A percentile compares a stretch with the other conserved stretches of the same genome.
phyloP scores from a whole-genome alignment of 1,284 basidiomycete species.

The Schizophyllum amplum region DNA sequence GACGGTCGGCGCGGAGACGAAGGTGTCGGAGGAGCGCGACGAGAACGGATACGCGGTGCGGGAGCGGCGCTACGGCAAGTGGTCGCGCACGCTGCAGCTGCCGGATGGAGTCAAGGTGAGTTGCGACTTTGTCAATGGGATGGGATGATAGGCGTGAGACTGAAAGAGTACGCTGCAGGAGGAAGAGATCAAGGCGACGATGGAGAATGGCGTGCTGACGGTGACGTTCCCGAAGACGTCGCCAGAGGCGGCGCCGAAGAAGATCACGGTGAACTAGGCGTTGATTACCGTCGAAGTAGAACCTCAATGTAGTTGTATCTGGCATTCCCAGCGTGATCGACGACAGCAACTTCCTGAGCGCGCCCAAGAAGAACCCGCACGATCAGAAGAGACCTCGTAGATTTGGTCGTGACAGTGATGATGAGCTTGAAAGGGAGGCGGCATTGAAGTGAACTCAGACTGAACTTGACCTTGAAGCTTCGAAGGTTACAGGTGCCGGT shows the following conservation, averaged over 20 bases:
- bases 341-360: no score
- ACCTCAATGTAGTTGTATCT: no score
- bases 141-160: not conserved
- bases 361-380: no score
- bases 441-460: no score
- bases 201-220: slow-evolving; percentile 14
- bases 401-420: no score
- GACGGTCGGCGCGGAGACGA: slow-evolving; percentile 36
- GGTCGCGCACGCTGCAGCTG: slow-evolving; percentile 36
- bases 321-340: no score
- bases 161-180: not conserved
- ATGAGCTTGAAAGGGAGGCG: no score
- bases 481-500: no score
- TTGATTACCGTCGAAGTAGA: no score
- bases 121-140: not conserved
- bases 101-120: slow-evolving; percentile 41
- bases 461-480: no score
- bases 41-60: slow-evolving; percentile 30
- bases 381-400: no score
- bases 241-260: slow-evolving; percentile 13
- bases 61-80: slow-evolving; percentile 40
- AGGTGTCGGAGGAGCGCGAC: slow-evolving; percentile 23
- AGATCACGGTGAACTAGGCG: slow-evolving; percentile 12
- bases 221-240: slow-evolving; percentile 14
- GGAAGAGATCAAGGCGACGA: slow-evolving; percentile 5